Percentiles rank a stretch among this genome's conserved stretches.
These are phyloP conservation scores for Wickerhamomyces chambardii DNA, from an alignment of 805 yeast species.

Conservation along the genomic window DNA sequence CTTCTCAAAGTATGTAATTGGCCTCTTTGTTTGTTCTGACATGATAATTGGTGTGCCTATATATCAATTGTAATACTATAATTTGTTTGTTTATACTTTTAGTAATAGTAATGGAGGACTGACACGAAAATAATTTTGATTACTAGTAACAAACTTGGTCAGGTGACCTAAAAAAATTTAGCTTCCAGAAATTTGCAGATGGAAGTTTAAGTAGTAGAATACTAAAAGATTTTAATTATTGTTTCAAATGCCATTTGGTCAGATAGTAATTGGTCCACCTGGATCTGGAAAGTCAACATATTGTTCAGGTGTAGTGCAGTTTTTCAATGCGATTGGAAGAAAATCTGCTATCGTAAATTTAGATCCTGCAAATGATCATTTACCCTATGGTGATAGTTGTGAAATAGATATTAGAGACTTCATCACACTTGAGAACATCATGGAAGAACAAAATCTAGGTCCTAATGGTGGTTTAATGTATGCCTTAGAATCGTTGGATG, in stretches of 20 bases:
- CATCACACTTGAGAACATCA: constrained; percentile 66
- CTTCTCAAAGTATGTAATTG: constrained; percentile 37
- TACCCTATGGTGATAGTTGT: constrained; percentile 49
- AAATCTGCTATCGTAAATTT: constrained; percentile 77
- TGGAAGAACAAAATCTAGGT: constrained; percentile 65
- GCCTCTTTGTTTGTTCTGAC: not conserved
- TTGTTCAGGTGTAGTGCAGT: constrained; percentile 88
- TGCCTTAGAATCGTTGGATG: constrained; percentile 66
- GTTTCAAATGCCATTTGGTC: constrained; percentile 77
- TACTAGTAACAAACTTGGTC: no score
- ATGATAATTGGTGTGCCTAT: no score
- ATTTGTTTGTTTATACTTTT: not conserved
- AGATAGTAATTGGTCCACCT: constrained; percentile 95
- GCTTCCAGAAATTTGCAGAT: no score
- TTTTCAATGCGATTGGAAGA: constrained; percentile 89
- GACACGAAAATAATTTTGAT: no score
- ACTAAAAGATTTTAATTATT: no score
- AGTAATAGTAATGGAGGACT: no score
- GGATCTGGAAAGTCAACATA: constrained; percentile 97
- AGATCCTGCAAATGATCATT: constrained; percentile 83
- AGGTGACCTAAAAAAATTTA: no score
- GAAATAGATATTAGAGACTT: constrained; percentile 74
- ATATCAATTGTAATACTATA: not conserved
- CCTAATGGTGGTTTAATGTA: constrained; percentile 88
- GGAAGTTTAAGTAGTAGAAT: no score